Evolutionary conservation across 2,329 filamentous ascomycete species (phyloP).

Genomic region (Lecanicillium sp.): DNA sequence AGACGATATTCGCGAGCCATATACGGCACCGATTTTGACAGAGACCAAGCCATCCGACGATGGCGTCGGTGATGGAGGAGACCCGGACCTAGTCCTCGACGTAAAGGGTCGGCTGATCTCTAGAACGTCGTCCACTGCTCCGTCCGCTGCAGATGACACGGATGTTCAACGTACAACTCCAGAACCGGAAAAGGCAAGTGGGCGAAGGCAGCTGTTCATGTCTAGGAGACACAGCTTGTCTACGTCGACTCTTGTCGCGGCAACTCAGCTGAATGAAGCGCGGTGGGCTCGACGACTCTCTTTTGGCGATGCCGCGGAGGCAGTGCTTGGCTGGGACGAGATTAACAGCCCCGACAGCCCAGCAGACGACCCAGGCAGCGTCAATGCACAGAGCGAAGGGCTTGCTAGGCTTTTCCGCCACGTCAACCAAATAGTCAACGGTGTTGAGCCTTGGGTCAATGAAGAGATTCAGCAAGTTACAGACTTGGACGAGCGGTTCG

Average conservation of each 20-base stretch:
- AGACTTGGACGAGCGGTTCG: slow-evolving; percentile 53
- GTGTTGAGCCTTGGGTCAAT: slow-evolving; percentile 54
- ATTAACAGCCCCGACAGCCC: slow-evolving; percentile 34
- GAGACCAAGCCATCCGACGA: too few relatives aligned
- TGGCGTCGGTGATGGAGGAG: too few relatives aligned
- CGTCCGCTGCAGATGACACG: slow-evolving; percentile 50
- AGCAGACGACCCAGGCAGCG: slow-evolving; percentile 17
- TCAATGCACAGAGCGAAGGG: slow-evolving; percentile 38
- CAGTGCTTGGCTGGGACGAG: slow-evolving; percentile 60
- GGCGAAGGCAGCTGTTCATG: slow-evolving; percentile 39
- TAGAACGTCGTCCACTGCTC: slow-evolving; percentile 46
- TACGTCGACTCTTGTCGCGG: slow-evolving; percentile 20
- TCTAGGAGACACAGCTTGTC: slow-evolving; percentile 56
- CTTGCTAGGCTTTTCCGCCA: slow-evolving; percentile 46
- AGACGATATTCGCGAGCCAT: not conserved
- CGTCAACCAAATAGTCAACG: slow-evolving; percentile 42
- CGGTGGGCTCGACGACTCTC: slow-evolving; percentile 67
- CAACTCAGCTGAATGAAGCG: slow-evolving; percentile 40
- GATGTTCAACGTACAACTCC: slow-evolving; percentile 50
- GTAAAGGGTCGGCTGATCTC: slow-evolving; percentile 20
- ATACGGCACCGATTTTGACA: slow-evolving; percentile 7
- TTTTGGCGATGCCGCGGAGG: slow-evolving; percentile 68
- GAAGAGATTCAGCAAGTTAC: slow-evolving; percentile 49
- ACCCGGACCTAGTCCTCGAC: too few relatives aligned
- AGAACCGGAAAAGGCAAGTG: slow-evolving; percentile 37